Conservation (phyloP, 1,284 basidiomycete species). For the Puccinia hordei region DNA sequence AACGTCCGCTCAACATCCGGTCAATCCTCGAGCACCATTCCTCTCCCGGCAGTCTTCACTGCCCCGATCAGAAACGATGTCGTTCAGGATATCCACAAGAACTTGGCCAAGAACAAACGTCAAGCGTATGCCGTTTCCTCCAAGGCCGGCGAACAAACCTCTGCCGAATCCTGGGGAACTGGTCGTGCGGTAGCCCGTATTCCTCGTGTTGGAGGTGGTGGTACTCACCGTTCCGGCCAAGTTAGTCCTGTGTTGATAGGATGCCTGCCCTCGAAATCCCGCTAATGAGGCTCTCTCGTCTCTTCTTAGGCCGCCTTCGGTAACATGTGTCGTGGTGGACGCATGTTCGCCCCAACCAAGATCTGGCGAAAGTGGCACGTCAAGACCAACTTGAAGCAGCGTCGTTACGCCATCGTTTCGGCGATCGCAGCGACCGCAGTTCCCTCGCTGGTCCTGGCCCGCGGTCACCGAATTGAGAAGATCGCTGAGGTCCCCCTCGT, state of each 20-base stretch:
- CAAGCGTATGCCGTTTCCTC: constrained; percentile 96
- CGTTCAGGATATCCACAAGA: constrained; percentile 97
- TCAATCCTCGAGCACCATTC: constrained; percentile 74
- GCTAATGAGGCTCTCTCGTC: background rate
- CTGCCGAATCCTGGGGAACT: constrained; percentile 98
- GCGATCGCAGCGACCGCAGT: constrained; percentile 97
- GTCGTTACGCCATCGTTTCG: constrained; percentile 95
- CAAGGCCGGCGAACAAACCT: constrained; percentile 99
- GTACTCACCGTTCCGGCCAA: constrained; percentile 97
- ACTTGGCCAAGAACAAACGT: constrained; percentile 97
- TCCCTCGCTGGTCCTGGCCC: constrained; percentile 96
- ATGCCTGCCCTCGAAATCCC: background rate
- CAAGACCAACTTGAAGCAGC: constrained; percentile 99
- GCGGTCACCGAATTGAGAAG: constrained; percentile 98
- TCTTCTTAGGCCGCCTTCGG: constrained; percentile 84
- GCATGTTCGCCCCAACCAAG: constrained; percentile 99
- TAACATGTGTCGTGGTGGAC: constrained; percentile 98
- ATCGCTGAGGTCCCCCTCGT: constrained; percentile 97
- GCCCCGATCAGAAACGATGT: constrained; percentile 99
- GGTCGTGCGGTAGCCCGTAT: constrained; percentile 99
- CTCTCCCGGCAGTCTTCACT: constrained; percentile 93
- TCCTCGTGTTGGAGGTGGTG: constrained; percentile 98
- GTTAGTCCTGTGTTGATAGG: constrained; percentile 59
- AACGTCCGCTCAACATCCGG: constrained; percentile 40
- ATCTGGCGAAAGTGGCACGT: constrained; percentile 99